Conservation (phyloP, 345 rosid species). For the Populus deltoides region DNA sequence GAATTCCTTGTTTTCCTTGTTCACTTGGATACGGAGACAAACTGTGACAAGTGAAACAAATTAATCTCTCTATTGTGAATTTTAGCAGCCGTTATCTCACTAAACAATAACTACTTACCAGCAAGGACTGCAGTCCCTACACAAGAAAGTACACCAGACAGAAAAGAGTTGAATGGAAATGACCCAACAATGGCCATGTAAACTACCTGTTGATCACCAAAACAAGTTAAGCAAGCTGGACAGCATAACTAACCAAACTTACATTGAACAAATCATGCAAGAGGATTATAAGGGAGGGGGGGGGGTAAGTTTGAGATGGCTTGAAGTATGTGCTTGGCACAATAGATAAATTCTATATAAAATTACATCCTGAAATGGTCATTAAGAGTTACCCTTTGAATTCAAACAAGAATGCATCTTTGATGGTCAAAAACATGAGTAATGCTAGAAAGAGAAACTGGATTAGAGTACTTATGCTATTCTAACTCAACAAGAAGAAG, state of each 20-base stretch:
- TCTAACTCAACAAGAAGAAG: not conserved
- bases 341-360: not conserved
- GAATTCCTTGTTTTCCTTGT: slow-evolving; percentile 98
- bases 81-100: too few species aligned
- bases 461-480: not conserved
- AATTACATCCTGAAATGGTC: not conserved
- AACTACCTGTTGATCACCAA: slow-evolving; percentile 53
- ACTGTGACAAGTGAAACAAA: slow-evolving; percentile 41
- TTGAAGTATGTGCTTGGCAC: not conserved
- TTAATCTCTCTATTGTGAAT: not conserved
- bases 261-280: not conserved
- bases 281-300: not conserved
- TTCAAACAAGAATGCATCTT: not conserved
- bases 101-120: slow-evolving; percentile 44
- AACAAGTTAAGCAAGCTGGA: slow-evolving; percentile 3
- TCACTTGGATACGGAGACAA: slow-evolving; percentile 98
- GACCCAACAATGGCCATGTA: slow-evolving; percentile 98
- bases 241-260: not conserved
- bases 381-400: not conserved
- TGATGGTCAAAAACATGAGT: not conserved
- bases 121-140: slow-evolving; percentile 97
- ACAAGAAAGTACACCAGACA: slow-evolving; percentile 97
- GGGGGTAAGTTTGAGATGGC: not conserved
- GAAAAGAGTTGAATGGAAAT: slow-evolving; percentile 98
- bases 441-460: not conserved